Evolutionary conservation across 2,329 filamentous ascomycete species (phyloP).

Genomic region (Onygenales sp.): DNA sequence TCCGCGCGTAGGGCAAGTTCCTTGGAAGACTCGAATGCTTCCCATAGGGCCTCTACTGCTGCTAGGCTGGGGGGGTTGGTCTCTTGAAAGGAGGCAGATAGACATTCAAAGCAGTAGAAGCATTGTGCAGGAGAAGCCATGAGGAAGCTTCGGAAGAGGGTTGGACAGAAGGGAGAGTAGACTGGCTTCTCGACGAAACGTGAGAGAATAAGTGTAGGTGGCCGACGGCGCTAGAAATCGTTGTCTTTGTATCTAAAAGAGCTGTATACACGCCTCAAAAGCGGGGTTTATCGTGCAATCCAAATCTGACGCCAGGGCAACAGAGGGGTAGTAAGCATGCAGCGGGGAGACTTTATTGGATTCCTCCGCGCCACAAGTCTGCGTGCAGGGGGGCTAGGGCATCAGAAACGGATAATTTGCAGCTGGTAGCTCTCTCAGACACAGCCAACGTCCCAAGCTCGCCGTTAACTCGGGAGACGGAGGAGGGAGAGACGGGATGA

Average conservation of each 20-base stretch:
- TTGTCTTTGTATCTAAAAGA: not conserved
- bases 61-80: constrained; percentile 58
- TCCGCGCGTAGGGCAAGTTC: constrained; percentile 11
- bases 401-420: not conserved
- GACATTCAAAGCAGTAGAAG: constrained; percentile 83
- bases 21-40: constrained; percentile 37
- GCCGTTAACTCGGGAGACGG: not conserved
- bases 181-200: not conserved
- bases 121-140: constrained; percentile 88
- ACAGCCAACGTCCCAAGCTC: not conserved
- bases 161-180: not conserved
- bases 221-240: not conserved
- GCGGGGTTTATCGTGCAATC: not conserved
- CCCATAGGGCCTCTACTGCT: constrained; percentile 62
- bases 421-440: not conserved
- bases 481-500: not conserved
- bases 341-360: not conserved
- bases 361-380: not conserved
- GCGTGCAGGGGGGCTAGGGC: not conserved
- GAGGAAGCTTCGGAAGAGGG: not conserved
- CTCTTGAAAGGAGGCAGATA: constrained; percentile 64
- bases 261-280: not conserved
- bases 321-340: not conserved
- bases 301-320: not conserved
- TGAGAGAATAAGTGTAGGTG: not conserved